phyloP scores from a whole-genome alignment of 2,329 filamentous ascomycete genomes.

The Magnaporthiopsis incrustans region DNA sequence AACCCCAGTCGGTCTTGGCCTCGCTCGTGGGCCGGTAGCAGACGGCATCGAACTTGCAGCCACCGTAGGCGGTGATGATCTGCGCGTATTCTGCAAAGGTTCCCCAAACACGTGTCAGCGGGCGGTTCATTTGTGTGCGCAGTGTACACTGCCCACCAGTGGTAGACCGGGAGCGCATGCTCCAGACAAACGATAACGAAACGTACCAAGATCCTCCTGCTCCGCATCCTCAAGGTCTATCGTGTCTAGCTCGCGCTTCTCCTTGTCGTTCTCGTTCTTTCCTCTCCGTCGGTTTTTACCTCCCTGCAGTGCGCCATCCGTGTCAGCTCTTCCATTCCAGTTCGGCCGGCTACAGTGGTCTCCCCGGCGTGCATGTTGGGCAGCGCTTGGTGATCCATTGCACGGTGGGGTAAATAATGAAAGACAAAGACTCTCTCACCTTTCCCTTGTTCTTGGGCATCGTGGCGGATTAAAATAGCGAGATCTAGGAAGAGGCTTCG shows the following conservation, averaged over 20 bases:
- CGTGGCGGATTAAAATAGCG: constrained; percentile 23
- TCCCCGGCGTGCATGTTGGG: background rate
- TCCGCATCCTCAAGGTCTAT: constrained; percentile 4
- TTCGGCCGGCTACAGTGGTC: background rate
- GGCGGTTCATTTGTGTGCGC: background rate
- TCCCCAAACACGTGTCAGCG: constrained; percentile 4
- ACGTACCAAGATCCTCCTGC: constrained; percentile 63
- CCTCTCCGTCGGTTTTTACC: constrained; percentile 97
- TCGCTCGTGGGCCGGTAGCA: constrained; percentile 28
- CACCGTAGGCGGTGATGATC: constrained; percentile 72
- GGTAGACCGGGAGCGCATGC: background rate
- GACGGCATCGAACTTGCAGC: constrained; percentile 61
- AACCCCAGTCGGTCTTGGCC: background rate
- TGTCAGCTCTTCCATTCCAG: background rate
- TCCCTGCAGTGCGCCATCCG: constrained; percentile 49
- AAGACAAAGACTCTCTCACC: constrained; percentile 35
- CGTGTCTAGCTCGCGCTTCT: constrained; percentile 76
- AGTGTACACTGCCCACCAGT: background rate
- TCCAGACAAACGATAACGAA: constrained; percentile 4
- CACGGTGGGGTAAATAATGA: background rate
- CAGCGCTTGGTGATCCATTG: background rate
- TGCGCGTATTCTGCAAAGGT: constrained; percentile 30
- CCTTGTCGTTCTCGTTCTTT: constrained; percentile 99
- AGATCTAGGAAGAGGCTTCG: background rate
- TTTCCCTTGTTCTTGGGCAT: constrained; percentile 99